Evolutionary conservation across 192 early-diverging fungal genomes (phyloP).

Genomic region (Blastocladiella britannica): DNA sequence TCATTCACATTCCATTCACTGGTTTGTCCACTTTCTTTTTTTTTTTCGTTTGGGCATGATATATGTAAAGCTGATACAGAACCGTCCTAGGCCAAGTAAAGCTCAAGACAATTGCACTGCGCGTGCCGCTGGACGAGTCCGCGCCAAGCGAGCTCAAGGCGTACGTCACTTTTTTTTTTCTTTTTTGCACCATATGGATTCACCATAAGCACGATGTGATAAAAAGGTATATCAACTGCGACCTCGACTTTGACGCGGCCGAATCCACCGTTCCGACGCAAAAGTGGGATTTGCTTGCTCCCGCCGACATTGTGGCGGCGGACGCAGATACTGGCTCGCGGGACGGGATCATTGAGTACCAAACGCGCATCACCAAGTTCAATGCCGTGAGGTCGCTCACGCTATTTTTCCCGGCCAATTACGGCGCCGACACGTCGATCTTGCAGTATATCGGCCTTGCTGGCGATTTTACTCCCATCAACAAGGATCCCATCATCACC

Average conservation of each 20-base stretch:
- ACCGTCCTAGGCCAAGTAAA: slow-evolving; percentile 78
- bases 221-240: slow-evolving; percentile 75
- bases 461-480: slow-evolving; percentile 66
- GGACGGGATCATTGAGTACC: neutral
- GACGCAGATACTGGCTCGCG: slow-evolving; percentile 35
- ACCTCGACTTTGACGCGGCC: slow-evolving; percentile 74
- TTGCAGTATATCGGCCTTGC: slow-evolving; percentile 73
- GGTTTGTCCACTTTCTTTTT: slow-evolving; percentile 4
- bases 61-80: neutral
- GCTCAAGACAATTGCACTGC: slow-evolving; percentile 67
- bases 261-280: slow-evolving; percentile 48
- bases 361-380: slow-evolving; percentile 44
- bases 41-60: neutral
- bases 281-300: slow-evolving; percentile 57
- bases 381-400: slow-evolving; percentile 53
- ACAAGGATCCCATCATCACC: neutral
- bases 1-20: slow-evolving; percentile 58
- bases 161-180: slow-evolving; percentile 23
- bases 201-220: too few species aligned
- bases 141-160: slow-evolving; percentile 54
- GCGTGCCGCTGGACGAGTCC: slow-evolving; percentile 31
- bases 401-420: slow-evolving; percentile 61
- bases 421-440: slow-evolving; percentile 49
- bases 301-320: slow-evolving; percentile 20
- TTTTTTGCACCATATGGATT: too few species aligned